phyloP scores from a whole-genome alignment of 257 asterid genomes.

The Scutellaria barbata region DNA sequence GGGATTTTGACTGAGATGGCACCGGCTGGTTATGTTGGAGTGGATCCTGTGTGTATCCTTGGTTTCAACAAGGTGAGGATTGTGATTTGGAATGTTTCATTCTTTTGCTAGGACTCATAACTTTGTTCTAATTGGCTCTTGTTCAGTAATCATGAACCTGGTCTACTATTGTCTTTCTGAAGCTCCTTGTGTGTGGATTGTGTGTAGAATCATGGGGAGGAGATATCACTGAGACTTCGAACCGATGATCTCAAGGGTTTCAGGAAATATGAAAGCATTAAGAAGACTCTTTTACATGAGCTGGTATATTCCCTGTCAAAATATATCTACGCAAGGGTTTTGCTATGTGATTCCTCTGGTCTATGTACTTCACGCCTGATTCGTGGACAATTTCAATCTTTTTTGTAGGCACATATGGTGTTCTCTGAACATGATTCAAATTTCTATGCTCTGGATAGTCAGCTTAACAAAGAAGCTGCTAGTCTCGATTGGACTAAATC shows the following conservation, averaged over 20 bases:
- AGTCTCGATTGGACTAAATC: constrained; percentile 88
- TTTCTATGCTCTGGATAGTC: constrained; percentile 76
- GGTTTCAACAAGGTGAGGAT: constrained; percentile 85
- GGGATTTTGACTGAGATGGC: constrained; percentile 97
- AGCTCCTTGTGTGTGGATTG: constrained; percentile 33
- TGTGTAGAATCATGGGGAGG: constrained; percentile 89
- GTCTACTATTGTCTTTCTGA: constrained; percentile 23
- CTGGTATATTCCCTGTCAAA: constrained; percentile 50
- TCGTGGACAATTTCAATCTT: constrained; percentile 23
- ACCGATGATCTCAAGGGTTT: constrained; percentile 96
- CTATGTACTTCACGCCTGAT: neutral
- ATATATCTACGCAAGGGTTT: neutral
- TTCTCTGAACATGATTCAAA: constrained; percentile 80
- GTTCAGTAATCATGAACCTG: constrained; percentile 22
- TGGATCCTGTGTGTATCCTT: constrained; percentile 84
- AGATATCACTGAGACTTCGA: constrained; percentile 91
- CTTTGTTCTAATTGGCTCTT: neutral
- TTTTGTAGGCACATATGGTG: constrained; percentile 88
- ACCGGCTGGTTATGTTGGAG: constrained; percentile 95
- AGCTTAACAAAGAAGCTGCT: constrained; percentile 89
- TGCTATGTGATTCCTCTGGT: constrained; percentile 2
- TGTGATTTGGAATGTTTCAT: constrained; percentile 6
- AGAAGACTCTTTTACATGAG: constrained; percentile 92
- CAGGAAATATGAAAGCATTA: constrained; percentile 84
- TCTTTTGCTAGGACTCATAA: neutral